These are phyloP conservation scores for Ganoderma resinaceum DNA, from an alignment of 1,284 basidiomycete species.

Conservation along the genomic window DNA sequence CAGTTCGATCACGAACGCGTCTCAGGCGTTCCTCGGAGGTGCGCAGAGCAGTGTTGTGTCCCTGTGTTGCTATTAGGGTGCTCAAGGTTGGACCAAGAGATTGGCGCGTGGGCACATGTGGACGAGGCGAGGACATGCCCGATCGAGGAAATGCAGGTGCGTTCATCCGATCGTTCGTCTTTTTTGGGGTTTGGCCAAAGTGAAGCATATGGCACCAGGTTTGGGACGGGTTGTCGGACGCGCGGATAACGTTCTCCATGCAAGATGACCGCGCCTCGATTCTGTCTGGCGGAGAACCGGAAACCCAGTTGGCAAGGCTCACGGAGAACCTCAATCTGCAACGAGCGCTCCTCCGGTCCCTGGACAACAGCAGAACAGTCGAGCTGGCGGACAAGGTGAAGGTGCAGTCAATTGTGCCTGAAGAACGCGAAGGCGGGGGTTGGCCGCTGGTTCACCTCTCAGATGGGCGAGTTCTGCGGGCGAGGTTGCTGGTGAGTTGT, in stretches of 20 bases:
- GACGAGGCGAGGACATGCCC: slow-evolving; percentile 73
- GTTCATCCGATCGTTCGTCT: slow-evolving; percentile 21
- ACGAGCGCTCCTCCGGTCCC: slow-evolving; percentile 72
- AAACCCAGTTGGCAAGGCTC: slow-evolving; percentile 72
- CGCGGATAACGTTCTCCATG: slow-evolving; percentile 77
- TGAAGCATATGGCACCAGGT: slow-evolving; percentile 54
- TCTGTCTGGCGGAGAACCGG: slow-evolving; percentile 38
- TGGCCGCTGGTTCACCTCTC: slow-evolving; percentile 83
- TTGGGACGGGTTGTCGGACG: slow-evolving; percentile 88
- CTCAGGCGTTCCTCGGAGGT: slow-evolving; percentile 82
- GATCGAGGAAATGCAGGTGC: slow-evolving; percentile 87
- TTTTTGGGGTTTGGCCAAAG: not conserved
- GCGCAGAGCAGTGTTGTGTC: slow-evolving; percentile 31
- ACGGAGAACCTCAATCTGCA: slow-evolving; percentile 94
- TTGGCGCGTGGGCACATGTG: slow-evolving; percentile 86
- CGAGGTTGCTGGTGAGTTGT: slow-evolving; percentile 66
- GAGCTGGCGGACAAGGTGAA: slow-evolving; percentile 71
- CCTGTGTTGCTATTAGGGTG: not conserved
- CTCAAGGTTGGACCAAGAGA: slow-evolving; percentile 54
- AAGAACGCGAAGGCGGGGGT: slow-evolving; percentile 52
- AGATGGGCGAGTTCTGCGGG: slow-evolving; percentile 51
- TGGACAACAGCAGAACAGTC: slow-evolving; percentile 53
- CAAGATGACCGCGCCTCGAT: slow-evolving; percentile 49
- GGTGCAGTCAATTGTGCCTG: slow-evolving; percentile 66
- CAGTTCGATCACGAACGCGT: slow-evolving; percentile 87